A percentile compares a stretch with the other conserved stretches of the same genome.
These are phyloP conservation scores for Barnettozyma pratensis DNA, from an alignment of 805 yeast genomes.

Conservation along the genomic window DNA sequence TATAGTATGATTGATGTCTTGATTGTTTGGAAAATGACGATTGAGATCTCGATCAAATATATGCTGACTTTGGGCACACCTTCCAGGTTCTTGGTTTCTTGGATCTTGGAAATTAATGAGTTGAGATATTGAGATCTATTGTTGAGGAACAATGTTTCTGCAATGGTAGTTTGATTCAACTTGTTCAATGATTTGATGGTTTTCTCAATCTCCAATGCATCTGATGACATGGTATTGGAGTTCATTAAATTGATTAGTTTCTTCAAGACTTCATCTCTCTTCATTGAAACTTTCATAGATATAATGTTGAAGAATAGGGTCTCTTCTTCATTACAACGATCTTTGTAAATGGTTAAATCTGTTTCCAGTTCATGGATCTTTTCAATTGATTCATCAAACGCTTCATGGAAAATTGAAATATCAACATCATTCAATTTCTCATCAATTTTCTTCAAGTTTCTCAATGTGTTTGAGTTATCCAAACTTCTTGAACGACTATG, in stretches of 20 bases:
- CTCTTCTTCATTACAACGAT: slow-evolving; percentile 26
- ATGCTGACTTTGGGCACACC: slow-evolving; percentile 41
- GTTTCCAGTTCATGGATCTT: slow-evolving; percentile 29
- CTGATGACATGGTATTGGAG: slow-evolving; percentile 18
- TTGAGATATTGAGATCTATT: slow-evolving; percentile 43
- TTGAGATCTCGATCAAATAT: slow-evolving; percentile 56
- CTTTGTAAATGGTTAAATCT: slow-evolving; percentile 14
- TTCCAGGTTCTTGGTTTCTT: slow-evolving; percentile 37
- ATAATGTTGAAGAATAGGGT: slow-evolving; percentile 28
- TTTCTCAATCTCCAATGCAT: slow-evolving; percentile 23
- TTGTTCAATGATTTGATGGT: slow-evolving; percentile 29
- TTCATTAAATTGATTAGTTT: slow-evolving; percentile 31
- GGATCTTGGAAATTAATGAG: slow-evolving; percentile 42
- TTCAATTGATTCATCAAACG: slow-evolving; percentile 41
- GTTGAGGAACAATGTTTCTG: slow-evolving; percentile 43
- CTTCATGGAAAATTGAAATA: slow-evolving; percentile 56
- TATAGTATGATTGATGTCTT: slow-evolving; percentile 53
- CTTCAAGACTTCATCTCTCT: slow-evolving; percentile 27
- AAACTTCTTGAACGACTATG: slow-evolving; percentile 54
- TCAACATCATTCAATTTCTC: slow-evolving; percentile 67
- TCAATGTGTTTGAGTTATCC: slow-evolving; percentile 38
- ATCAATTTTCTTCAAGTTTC: slow-evolving; percentile 48
- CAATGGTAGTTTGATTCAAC: slow-evolving; percentile 42
- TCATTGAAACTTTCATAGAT: slow-evolving; percentile 27
- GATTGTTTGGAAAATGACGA: slow-evolving; percentile 56